Evolutionary conservation across 2,329 filamentous ascomycete genomes (phyloP).

Genomic region (Hymenoscyphus fraxineus): DNA sequence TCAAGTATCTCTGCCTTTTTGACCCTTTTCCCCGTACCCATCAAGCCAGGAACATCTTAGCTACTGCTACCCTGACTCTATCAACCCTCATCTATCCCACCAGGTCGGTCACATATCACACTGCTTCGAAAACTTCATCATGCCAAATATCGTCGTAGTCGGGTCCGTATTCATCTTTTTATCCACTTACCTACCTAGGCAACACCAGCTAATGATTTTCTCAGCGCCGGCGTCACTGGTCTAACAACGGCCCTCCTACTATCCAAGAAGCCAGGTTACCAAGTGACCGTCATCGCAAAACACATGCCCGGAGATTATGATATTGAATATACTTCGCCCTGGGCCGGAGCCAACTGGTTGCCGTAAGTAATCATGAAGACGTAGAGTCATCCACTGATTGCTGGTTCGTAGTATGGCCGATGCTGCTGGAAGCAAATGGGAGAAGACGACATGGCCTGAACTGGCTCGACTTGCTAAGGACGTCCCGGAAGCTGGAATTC

Average conservation of each 20-base stretch:
- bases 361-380: constrained; percentile 4
- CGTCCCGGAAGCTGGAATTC: constrained; percentile 68
- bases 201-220: not conserved
- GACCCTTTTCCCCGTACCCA: too few relatives aligned
- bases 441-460: constrained; percentile 37
- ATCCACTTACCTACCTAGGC: not conserved
- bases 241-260: constrained; percentile 61
- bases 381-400: constrained; percentile 2
- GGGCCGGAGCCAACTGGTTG: constrained; percentile 72
- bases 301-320: constrained; percentile 92
- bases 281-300: constrained; percentile 70
- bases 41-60: too few relatives aligned
- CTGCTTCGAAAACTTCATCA: constrained; percentile 14
- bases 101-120: not conserved
- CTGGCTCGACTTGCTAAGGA: constrained; percentile 8
- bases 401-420: constrained; percentile 25
- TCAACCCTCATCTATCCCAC: too few relatives aligned
- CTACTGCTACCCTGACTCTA: too few relatives aligned
- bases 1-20: too few relatives aligned
- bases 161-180: constrained; percentile 30
- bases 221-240: constrained; percentile 60
- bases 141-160: constrained; percentile 38
- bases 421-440: constrained; percentile 41
- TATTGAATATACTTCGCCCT: constrained; percentile 83
- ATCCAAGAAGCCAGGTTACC: constrained; percentile 49